Conservation (phyloP, 2,329 filamentous ascomycete genomes). For the Leptodontidium sp. region DNA sequence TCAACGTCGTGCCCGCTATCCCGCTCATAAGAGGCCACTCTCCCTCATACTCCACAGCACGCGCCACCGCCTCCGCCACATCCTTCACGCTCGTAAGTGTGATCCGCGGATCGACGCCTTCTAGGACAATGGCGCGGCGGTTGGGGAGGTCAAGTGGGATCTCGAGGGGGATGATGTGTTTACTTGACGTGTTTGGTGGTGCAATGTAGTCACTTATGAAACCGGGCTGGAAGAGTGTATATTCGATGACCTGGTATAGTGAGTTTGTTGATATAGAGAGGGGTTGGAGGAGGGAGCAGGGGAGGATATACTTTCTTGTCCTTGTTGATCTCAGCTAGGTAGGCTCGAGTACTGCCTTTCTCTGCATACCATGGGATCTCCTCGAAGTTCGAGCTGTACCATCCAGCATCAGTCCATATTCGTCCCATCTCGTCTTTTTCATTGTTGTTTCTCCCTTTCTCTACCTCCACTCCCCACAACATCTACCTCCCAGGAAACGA, state of each 20-base stretch:
- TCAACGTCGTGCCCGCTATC: constrained; percentile 43
- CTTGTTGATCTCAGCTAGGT: constrained; percentile 60
- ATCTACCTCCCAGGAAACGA: too few species aligned
- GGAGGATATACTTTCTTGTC: constrained; percentile 34
- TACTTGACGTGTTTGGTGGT: constrained; percentile 51
- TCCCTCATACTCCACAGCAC: constrained; percentile 45
- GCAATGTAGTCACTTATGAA: constrained; percentile 59
- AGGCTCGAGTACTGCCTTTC: constrained; percentile 59
- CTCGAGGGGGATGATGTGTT: constrained; percentile 48
- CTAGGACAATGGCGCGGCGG: constrained; percentile 52
- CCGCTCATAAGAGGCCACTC: constrained; percentile 48
- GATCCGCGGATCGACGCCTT: constrained; percentile 51
- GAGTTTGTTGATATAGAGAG: background rate
- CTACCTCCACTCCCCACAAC: constrained; percentile 11
- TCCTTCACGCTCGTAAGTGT: constrained; percentile 56
- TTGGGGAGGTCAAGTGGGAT: constrained; percentile 46
- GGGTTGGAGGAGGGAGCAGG: background rate
- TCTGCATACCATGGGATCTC: constrained; percentile 57
- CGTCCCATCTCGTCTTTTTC: background rate
- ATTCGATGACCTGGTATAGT: constrained; percentile 53
- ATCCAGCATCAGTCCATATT: background rate
- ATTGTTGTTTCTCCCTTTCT: background rate
- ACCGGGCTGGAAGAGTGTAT: constrained; percentile 59
- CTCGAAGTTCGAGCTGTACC: background rate
- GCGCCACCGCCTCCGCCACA: constrained; percentile 49